Conservation (phyloP, 768 basidiomycete genomes). For the Xerocomellus chrysenteron region DNA sequence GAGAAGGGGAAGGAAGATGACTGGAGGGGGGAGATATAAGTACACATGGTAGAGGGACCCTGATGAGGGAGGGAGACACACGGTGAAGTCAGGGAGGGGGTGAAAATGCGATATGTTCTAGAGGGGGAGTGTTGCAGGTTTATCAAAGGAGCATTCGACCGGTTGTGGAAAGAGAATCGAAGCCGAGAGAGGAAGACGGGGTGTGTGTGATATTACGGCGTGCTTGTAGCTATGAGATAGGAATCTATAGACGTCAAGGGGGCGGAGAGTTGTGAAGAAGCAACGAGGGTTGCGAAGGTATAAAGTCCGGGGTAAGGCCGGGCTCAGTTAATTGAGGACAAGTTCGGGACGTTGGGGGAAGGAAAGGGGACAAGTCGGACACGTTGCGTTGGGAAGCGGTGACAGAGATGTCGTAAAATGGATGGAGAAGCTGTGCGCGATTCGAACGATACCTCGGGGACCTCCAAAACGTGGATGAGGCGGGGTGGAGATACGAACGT, state of each 20-base stretch:
- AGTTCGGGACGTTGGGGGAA: conserved; percentile 14
- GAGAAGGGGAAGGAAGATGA: conserved; percentile 13
- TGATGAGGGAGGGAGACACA: conserved; percentile 18
- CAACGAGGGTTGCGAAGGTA: conserved; percentile 14
- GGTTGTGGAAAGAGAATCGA: conserved; percentile 24
- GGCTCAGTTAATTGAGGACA: conserved; percentile 24
- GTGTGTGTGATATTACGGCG: conserved; percentile 29
- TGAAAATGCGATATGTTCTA: conserved; percentile 17
- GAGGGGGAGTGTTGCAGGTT: conserved; percentile 18
- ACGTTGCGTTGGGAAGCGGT: conserved; percentile 23
- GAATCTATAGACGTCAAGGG: conserved; percentile 25
- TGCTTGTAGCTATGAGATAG: conserved; percentile 23
- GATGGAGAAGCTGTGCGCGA: conserved; percentile 21
- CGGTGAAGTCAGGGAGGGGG: conserved; percentile 18
- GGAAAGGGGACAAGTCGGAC: conserved; percentile 18
- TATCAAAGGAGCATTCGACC: conserved; percentile 23
- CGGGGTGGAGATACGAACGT: conserved; percentile 25
- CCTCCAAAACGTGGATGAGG: conserved; percentile 26
- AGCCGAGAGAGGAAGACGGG: conserved; percentile 16
- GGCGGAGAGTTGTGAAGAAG: conserved; percentile 20
- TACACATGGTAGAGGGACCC: conserved; percentile 23
- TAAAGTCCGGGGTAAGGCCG: conserved; percentile 33
- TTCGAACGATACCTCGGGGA: conserved; percentile 23
- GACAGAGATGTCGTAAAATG: conserved; percentile 26
- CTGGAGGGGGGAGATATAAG: conserved; percentile 30